Percentiles rank a stretch among this genome's conserved stretches.
Conservation (phyloP, 2,329 filamentous ascomycete genomes). For the Ceratocystis colombiana region DNA sequence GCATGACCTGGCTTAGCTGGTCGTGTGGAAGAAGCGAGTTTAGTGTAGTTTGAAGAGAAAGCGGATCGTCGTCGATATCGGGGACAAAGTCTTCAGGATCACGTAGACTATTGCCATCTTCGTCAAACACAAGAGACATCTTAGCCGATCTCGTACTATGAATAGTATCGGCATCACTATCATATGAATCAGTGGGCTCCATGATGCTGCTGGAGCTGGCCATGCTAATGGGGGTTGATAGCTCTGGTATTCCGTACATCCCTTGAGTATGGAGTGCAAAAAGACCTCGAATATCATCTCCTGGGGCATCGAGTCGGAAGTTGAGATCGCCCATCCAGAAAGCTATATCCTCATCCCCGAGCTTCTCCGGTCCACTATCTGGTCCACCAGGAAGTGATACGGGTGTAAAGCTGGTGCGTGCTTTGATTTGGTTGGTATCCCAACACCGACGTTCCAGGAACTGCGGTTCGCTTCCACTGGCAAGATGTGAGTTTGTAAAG, state of each 20-base stretch:
- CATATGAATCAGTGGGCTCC: constrained; percentile 24
- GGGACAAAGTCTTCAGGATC: constrained; percentile 57
- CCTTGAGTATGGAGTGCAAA: constrained; percentile 73
- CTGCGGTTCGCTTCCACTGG: constrained; percentile 69
- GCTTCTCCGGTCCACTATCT: constrained; percentile 54
- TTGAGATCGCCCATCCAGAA: constrained; percentile 98
- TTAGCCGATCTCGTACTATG: constrained; percentile 22
- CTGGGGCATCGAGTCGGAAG: constrained; percentile 79
- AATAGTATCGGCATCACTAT: constrained; percentile 27
- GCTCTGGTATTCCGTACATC: constrained; percentile 51
- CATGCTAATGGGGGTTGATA: constrained; percentile 29
- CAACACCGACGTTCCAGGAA: constrained; percentile 77
- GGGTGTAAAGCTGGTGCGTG: constrained; percentile 67
- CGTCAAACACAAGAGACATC: constrained; percentile 16
- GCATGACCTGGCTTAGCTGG: constrained; percentile 67
- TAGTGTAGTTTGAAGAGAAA: constrained; percentile 79
- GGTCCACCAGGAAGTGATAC: constrained; percentile 55
- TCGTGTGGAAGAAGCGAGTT: constrained; percentile 82
- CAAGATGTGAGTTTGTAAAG: constrained; percentile 85
- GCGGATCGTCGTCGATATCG: constrained; percentile 65
- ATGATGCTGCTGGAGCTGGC: constrained; percentile 30
- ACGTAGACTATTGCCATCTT: constrained; percentile 34
- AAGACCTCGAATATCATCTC: constrained; percentile 77
- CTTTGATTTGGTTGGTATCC: constrained; percentile 72
- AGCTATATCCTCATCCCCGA: constrained; percentile 84